A percentile compares a stretch with the other conserved stretches of the same genome.
Conservation (phyloP, 345 rosid species). For the Populus tremula region DNA sequence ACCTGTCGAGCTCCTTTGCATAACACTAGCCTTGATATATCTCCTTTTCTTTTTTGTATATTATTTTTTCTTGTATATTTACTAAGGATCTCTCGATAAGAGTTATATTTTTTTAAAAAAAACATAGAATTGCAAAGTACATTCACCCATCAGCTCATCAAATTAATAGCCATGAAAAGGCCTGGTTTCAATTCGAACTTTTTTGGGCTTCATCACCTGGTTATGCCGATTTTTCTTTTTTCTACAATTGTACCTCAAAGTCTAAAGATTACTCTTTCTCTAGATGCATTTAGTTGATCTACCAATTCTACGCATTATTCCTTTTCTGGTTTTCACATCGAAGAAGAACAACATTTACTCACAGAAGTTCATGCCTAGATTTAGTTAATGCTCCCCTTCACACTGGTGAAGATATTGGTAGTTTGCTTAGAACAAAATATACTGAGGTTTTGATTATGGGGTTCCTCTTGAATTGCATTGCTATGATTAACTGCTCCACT, state of each 20-base stretch:
- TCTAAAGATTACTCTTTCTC: neutral
- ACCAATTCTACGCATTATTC: conserved; percentile 24
- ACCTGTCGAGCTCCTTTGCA: conserved; percentile 40
- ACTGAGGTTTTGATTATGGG: conserved; percentile 46
- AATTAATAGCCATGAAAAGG: too few relatives aligned
- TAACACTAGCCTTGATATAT: conserved; percentile 42
- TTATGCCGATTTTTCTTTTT: conserved; percentile 29
- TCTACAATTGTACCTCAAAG: conserved; percentile 41
- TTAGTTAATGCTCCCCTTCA: conserved; percentile 30
- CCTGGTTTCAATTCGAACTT: too few relatives aligned
- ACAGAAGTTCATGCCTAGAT: conserved; percentile 29
- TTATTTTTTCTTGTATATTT: too few relatives aligned
- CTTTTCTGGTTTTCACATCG: conserved; percentile 39
- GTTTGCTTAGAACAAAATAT: conserved; percentile 17
- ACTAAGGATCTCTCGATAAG: too few relatives aligned
- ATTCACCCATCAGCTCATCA: too few relatives aligned
- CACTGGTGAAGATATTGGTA: neutral
- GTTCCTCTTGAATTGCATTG: conserved; percentile 53
- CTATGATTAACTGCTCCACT: conserved; percentile 27
- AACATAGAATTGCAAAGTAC: too few relatives aligned
- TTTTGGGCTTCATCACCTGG: neutral
- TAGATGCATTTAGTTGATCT: conserved; percentile 30
- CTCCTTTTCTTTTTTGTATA: conserved; percentile 31
- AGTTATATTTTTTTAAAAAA: too few relatives aligned
- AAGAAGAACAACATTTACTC: neutral